phyloP scores from a whole-genome alignment of 1,284 basidiomycete genomes.

The Heterobasidion irregulare region DNA sequence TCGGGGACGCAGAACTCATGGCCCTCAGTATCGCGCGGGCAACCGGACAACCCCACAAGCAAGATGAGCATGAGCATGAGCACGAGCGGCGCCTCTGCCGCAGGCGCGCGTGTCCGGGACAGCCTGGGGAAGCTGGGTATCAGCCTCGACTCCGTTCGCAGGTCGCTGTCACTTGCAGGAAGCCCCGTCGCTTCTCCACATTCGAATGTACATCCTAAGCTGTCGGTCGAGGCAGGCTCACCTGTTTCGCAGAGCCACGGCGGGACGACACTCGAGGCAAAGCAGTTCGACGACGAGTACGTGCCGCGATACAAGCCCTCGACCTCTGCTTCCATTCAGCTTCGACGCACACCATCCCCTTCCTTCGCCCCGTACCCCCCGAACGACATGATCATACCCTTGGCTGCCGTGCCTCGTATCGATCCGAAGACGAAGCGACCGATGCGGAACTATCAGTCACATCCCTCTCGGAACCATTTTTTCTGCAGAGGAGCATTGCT shows the following conservation, averaged over 20 bases:
- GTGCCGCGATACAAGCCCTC: conserved; percentile 8
- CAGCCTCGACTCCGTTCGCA: conserved; percentile 42
- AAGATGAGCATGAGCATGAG: conserved; percentile 20
- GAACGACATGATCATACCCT: conserved; percentile 10
- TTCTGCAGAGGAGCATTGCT: conserved; percentile 64
- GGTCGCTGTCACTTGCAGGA: conserved; percentile 11
- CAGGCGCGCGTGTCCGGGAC: conserved; percentile 36
- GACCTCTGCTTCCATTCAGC: conserved; percentile 2
- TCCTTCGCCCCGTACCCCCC: conserved; percentile 9
- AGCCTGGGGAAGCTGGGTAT: conserved; percentile 47
- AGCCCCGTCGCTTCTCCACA: conserved; percentile 12
- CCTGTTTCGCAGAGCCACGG: conserved; percentile 3
- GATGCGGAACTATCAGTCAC: conserved; percentile 48
- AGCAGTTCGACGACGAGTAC: conserved; percentile 8
- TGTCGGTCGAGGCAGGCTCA: background rate
- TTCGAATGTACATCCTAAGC: background rate
- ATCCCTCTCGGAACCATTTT: conserved; percentile 72
- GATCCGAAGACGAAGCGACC: conserved; percentile 31
- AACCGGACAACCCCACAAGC: conserved; percentile 14
- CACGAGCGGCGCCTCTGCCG: conserved; percentile 13
- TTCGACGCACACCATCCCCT: conserved; percentile 6
- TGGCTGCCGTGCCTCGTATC: conserved; percentile 38
- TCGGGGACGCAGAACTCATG: conserved; percentile 10
- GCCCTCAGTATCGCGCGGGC: conserved; percentile 16
- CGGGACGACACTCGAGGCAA: conserved; percentile 8